A percentile compares a stretch with the other conserved stretches of the same genome.
These are phyloP conservation scores for Clausena lansium DNA, from an alignment of 345 rosid species.

Conservation along the genomic window DNA sequence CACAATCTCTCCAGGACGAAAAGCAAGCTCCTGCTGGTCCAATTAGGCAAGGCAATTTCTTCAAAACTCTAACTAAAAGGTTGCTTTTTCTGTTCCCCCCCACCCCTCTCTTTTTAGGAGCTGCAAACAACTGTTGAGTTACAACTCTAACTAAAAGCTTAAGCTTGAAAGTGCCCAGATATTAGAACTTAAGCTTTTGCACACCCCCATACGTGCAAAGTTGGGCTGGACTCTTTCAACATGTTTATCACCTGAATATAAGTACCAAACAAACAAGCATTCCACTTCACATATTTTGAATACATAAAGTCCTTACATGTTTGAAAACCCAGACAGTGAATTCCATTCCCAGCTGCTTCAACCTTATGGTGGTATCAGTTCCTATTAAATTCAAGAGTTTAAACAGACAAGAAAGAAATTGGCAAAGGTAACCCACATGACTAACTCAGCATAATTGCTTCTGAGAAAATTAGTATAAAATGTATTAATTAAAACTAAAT, in stretches of 20 bases:
- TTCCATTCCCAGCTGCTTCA: conserved; percentile 98
- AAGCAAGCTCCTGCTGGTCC: background rate
- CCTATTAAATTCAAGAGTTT: conserved; percentile 47
- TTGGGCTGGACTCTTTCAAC: background rate
- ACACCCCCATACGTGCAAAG: background rate
- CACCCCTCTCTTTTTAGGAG: too few species aligned
- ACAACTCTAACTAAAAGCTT: background rate
- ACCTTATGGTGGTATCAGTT: conserved; percentile 75
- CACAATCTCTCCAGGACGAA: background rate
- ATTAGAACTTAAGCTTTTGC: background rate
- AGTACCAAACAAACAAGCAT: too few species aligned
- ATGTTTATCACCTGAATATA: too few species aligned
- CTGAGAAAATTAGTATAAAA: background rate
- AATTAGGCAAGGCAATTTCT: background rate
- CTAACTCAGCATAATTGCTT: background rate
- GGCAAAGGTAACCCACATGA: conserved; percentile 2
- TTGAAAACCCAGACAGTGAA: conserved; percentile 98
- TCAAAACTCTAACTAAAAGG: background rate
- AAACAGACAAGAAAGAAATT: conserved; percentile 14
- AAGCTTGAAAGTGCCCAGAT: background rate
- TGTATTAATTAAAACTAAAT: background rate
- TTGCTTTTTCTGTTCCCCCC: background rate
- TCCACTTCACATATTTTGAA: background rate
- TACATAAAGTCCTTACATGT: conserved; percentile 58
- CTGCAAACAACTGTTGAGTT: background rate